Evolutionary conservation across 805 yeast species (phyloP), one percentile per base, ranked within the genome.

Genomic region (Ogataea methylovora): DNA sequence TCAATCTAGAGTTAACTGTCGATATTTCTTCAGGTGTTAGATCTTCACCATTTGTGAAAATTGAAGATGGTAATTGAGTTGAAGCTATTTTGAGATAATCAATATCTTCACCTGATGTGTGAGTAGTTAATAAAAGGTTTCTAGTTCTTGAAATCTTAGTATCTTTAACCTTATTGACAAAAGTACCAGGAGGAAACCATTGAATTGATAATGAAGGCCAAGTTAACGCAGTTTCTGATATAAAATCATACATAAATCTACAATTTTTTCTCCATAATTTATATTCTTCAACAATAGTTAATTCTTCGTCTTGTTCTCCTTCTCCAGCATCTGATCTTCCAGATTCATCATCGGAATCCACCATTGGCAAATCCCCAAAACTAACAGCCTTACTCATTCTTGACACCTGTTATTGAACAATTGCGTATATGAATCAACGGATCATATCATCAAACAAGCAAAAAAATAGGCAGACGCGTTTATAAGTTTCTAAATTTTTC

Each of bases 131-230:
- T 8, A 83, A 47, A 37, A 84, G 45, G 34, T 72, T 69, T 41
- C 81, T 69, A 18, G 44, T 38, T 21, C 39, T 58, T 5, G 58
- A 51, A 27, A 29, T 42, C n/a, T 57, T 54, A 0, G 49, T 46
- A 17, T 49, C 59, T 16, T 46, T 54, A 4, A 36, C 34, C 31
- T 37, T 47, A 37, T 35, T 55, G 8, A 32, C 40, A 29, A 52
- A 49, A 4, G 55, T 47, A 20, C 37, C 43, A 4, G 60, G 61
- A 0, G 87, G 88, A 7, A 80, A 54, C 88, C 92, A 84, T 55
- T 84, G 84, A 4, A 81, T 69, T 1, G 90, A 79, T 32, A 84
- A 62, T 3, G 88, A 78, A 2, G 94, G 94, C 94, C 94, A 84
- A 10, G 79, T 73, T 29, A 84, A 59, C 3, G 82, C 84, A 0